A percentile compares a stretch with the other conserved stretches of the same genome.
Evolutionary conservation across 805 yeast genomes (phyloP).

Genomic region (Jamesozyma piceae): DNA sequence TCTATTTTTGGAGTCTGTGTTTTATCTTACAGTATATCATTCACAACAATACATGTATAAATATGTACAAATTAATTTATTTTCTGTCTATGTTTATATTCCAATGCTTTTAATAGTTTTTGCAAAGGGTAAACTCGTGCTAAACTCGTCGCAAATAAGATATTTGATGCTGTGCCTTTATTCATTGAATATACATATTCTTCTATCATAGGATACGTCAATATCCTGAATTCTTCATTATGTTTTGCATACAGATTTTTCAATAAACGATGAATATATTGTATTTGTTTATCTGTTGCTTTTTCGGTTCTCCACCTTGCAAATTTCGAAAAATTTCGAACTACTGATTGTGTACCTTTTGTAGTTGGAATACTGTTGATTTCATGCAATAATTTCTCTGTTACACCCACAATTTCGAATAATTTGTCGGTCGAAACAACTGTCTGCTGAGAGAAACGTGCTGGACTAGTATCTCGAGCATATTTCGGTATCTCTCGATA

Average conservation of each 20-base stretch:
- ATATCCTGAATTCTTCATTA: conserved; percentile 1
- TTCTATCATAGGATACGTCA: conserved; percentile 3
- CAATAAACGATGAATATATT: not conserved
- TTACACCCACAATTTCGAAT: conserved; percentile 14
- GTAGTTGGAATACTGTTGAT: not conserved
- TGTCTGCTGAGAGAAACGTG: conserved; percentile 10
- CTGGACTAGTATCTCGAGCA: conserved; percentile 9
- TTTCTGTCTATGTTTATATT: conserved; percentile 8
- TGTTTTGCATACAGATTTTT: conserved; percentile 6
- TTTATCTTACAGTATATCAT: no score
- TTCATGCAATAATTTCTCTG: conserved; percentile 19
- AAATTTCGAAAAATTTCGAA: conserved; percentile 15
- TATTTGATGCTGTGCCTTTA: conserved; percentile 25
- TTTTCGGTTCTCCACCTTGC: conserved; percentile 29
- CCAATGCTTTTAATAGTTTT: conserved; percentile 13
- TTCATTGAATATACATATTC: conserved; percentile 7
- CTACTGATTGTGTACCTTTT: not conserved
- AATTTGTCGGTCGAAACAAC: conserved; percentile 8
- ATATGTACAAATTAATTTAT: no score
- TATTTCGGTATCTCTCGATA: conserved; percentile 15
- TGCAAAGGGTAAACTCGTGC: conserved; percentile 25
- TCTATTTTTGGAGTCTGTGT: no score
- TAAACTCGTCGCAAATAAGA: conserved; percentile 21
- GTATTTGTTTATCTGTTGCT: conserved; percentile 25
- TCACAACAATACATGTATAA: no score